Evolutionary conservation across 768 basidiomycete species (phyloP), one percentile per base, ranked within the genome.

Genomic region (Lepiota venenata): DNA sequence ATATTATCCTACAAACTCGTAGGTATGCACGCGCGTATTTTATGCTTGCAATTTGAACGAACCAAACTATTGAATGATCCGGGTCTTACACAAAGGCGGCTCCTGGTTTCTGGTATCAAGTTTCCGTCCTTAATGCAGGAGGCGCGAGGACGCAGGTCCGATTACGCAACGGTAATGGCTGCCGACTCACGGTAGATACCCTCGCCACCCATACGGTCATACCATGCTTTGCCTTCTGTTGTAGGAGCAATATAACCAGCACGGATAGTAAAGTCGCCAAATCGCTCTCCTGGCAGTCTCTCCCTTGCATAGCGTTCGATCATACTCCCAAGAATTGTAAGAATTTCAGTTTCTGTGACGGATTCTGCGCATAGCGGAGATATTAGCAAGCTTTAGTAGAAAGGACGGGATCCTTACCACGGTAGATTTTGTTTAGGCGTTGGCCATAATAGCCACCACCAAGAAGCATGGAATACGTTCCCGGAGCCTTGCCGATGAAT

Each of bases 381-480:
- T 29, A 9, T 2, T 25, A 25, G 25, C 25, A 25, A 25, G 25
- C 25, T 2, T 25, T 5, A 25, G 37, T 12, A 25, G 16, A 22
- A 38, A 55, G 39, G 5, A 2, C 25, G 46, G 50, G 2, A 8
- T 7, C 61, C 71, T 4, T 56, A 87, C 88, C 88, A 71, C 92
- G 79, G 71, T 93, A 98, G 50, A 97, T 95, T 73, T 98, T 98
- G 76, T 96, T 96, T 62, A 99, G 75, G 35, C 96, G 81, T 68
- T 98, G 89, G 36, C 96, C 97, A 60, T 93, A 79, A 74, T 93
- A 97, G 1, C 94, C 94, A 52, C 96, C 96, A 38, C 97, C 96
- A 32, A 99, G 85, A 29, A 98, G 81, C 94, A 98, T 97, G 42
- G 86, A 65, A 68, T 99, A 99, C 27, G 84, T 79, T 11, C 93